Conservation (phyloP, 2,329 filamentous ascomycete species). For the Xenoacremonium recifei region DNA sequence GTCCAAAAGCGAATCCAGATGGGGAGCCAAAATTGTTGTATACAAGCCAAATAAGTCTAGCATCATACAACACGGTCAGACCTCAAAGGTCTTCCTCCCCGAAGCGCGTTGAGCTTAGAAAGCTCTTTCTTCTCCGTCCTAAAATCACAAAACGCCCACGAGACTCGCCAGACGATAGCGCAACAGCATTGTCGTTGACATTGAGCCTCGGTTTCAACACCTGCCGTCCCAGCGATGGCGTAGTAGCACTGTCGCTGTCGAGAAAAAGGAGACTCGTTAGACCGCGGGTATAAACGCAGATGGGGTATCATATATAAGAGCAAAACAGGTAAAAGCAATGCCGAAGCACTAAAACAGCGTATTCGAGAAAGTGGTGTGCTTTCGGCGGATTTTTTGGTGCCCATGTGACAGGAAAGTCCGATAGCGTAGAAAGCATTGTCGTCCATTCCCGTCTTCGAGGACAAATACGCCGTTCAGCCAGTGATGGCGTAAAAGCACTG, state of each 20-base stretch:
- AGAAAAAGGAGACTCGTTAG: slow-evolving; percentile 39
- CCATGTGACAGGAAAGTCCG: slow-evolving; percentile 17
- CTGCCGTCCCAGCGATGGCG: slow-evolving; percentile 56
- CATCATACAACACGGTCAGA: neutral
- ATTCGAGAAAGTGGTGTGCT: slow-evolving; percentile 8
- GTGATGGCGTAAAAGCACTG: slow-evolving; percentile 36
- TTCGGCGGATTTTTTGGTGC: slow-evolving; percentile 6
- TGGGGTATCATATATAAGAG: slow-evolving; percentile 42
- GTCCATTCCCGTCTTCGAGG: slow-evolving; percentile 23
- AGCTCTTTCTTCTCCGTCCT: neutral
- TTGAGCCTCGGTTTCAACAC: slow-evolving; percentile 47
- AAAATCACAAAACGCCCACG: slow-evolving; percentile 41
- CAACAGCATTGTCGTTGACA: slow-evolving; percentile 50
- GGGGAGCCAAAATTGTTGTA: neutral
- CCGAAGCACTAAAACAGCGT: slow-evolving; percentile 15
- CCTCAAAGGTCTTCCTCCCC: neutral
- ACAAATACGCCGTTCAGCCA: slow-evolving; percentile 5
- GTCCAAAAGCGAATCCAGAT: too few relatives aligned
- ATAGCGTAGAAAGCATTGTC: slow-evolving; percentile 59
- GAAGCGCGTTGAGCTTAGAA: too few relatives aligned
- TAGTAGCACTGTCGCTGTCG: slow-evolving; percentile 56
- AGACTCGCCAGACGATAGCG: slow-evolving; percentile 51
- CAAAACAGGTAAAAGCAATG: slow-evolving; percentile 22
- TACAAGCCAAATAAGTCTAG: neutral
- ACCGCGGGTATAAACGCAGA: slow-evolving; percentile 45